Base-by-base conservation (phyloP, 1,284 basidiomycete genomes). In the Pisolithus thermaeus region DNA sequence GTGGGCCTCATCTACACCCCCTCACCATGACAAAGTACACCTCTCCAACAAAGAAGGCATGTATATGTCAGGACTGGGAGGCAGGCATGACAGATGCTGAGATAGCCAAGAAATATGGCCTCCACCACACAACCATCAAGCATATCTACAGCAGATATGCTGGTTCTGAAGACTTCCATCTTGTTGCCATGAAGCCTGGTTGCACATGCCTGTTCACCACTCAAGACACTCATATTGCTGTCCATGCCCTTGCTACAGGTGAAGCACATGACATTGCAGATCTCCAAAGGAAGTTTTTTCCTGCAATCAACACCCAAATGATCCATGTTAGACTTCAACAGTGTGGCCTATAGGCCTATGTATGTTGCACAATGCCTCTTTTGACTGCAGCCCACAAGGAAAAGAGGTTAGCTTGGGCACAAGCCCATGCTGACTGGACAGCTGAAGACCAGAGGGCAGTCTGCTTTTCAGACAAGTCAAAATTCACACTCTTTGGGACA, bases 341-440 rank as follows among this genome's bases (percentile, higher is more conserved):
- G 36, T 49, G 37, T 40, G 47, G 37, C 11, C 22, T 49, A n/a
- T 14, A 38, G 30, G 46, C 32, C 32, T 47, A 36, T 47, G 46
- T 47, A 47, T 20, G 22, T 22, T 35, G 14, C 7, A 23, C 9
- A 32, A 40, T 9, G 36, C 47, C 47, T 39, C 25, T 27, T 27
- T 39, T 38, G 37, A 40, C 47, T 6, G 12, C 2, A 20, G 32
- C 28, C n/a, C 36, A 38, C 30, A 35, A 7, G 32, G 14, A 47
- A 20, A 47, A 47, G 36, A n/a, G 36, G 11, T 38, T 36, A 23
- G 46, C 23, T n/a, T 47, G 36, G 47, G 47, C 23, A 39, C 6
- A 40, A 41, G 37, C 47, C 20, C 47, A 49, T 40, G 39, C 37
- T 41, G 4, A 49, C n/a, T 49, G 47, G 37, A 49, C 47, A 23